Percentiles rank a stretch among this genome's conserved stretches.
These are phyloP conservation scores for Saccharomycopsis fermentans DNA, from an alignment of 805 yeast genomes.

Conservation along the genomic window DNA sequence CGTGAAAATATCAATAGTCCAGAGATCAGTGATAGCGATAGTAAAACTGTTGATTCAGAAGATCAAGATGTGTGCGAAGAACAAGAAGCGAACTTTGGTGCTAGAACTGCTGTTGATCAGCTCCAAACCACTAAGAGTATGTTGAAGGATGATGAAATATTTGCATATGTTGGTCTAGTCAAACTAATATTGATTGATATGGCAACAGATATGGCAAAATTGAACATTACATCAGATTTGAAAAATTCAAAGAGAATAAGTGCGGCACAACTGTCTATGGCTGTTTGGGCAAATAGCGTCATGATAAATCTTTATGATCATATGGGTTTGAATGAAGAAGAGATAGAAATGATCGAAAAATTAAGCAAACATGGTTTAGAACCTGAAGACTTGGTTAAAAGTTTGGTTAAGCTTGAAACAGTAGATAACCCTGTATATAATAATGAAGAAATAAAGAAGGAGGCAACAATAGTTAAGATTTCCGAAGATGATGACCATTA, in stretches of 20 bases:
- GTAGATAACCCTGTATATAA: constrained; percentile 42
- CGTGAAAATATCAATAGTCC: constrained; percentile 18
- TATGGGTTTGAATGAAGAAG: constrained; percentile 66
- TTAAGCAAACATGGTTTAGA: constrained; percentile 77
- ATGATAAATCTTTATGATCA: constrained; percentile 69
- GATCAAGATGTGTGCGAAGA: constrained; percentile 26
- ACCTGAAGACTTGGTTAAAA: constrained; percentile 56
- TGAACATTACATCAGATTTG: constrained; percentile 29
- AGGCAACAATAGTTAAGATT: constrained; percentile 9
- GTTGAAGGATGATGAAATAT: constrained; percentile 73
- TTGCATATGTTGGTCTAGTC: constrained; percentile 84
- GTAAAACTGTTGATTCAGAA: constrained; percentile 22
- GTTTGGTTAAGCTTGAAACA: constrained; percentile 41
- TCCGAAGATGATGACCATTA: constrained; percentile 13
- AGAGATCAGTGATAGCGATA: constrained; percentile 23
- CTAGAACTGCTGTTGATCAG: constrained; percentile 47
- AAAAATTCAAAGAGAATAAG: constrained; percentile 52
- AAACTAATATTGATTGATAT: constrained; percentile 67
- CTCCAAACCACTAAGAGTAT: constrained; percentile 70
- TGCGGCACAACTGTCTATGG: constrained; percentile 64
- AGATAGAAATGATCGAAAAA: constrained; percentile 77
- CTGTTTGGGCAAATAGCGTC: constrained; percentile 72
- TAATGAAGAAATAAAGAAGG: constrained; percentile 10
- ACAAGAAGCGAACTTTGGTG: constrained; percentile 27
- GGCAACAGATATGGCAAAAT: constrained; percentile 66